A percentile compares a stretch with the other conserved stretches of the same genome.
Evolutionary conservation across 2,329 filamentous ascomycete genomes (phyloP).

Genomic region (Colletotrichum orchidophilum): DNA sequence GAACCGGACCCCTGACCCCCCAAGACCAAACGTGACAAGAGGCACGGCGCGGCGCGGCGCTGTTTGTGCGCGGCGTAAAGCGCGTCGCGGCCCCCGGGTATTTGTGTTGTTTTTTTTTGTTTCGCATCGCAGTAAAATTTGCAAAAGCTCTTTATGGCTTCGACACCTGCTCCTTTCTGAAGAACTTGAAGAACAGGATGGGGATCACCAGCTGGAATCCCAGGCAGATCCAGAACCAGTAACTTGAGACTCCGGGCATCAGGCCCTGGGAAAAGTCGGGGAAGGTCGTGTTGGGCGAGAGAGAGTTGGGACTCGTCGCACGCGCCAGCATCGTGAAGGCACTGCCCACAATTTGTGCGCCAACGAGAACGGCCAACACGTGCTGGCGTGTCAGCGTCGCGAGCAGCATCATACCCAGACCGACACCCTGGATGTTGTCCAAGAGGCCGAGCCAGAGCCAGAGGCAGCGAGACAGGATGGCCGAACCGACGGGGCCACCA

Average conservation of each 20-base stretch:
- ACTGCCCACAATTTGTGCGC: conserved; percentile 69
- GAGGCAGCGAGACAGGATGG: conserved; percentile 69
- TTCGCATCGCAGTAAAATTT: conserved; percentile 22
- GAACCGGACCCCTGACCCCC: conserved; percentile 26
- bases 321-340: conserved; percentile 70
- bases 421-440: conserved; percentile 72
- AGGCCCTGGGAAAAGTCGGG: conserved; percentile 65
- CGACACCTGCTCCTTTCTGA: conserved; percentile 65
- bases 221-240: conserved; percentile 70
- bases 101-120: conserved; percentile 17
- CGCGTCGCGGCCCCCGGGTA: conserved; percentile 17
- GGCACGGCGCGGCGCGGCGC: neutral
- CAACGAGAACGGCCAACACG: conserved; percentile 68
- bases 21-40: conserved; percentile 28
- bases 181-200: conserved; percentile 64
- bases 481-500: conserved; percentile 58
- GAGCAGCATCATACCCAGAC: conserved; percentile 74
- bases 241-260: conserved; percentile 54
- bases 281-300: conserved; percentile 70
- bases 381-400: conserved; percentile 73
- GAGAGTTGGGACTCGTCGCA: conserved; percentile 67
- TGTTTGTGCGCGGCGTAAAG: neutral
- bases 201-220: conserved; percentile 66
- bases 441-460: conserved; percentile 69
- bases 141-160: conserved; percentile 52